These are phyloP conservation scores for Saccharomyces pastorianus DNA, from an alignment of 1,139 yeast genomes.

Conservation along the genomic window DNA sequence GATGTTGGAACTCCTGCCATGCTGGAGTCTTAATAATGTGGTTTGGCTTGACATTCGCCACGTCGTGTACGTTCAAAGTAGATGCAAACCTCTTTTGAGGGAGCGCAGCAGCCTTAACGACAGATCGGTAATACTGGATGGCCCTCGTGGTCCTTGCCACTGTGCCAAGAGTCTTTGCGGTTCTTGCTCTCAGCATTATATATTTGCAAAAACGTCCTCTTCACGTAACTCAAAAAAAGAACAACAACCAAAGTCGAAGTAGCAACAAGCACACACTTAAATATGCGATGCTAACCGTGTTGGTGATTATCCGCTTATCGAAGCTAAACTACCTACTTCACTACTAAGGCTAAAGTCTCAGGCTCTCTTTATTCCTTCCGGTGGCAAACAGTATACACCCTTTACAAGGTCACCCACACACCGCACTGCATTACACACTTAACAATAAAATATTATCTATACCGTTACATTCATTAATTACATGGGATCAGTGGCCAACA, in stretches of 20 bases:
- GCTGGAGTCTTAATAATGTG: background rate
- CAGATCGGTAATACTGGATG: background rate
- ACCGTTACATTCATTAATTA: background rate
- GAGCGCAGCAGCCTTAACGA: background rate
- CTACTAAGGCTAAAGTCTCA: too few species aligned
- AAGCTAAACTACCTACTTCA: background rate
- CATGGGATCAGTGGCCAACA: background rate
- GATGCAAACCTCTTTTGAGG: background rate
- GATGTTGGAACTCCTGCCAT: background rate
- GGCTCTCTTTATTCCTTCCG: background rate
- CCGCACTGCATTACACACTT: background rate
- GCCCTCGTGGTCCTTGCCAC: background rate
- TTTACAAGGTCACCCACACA: background rate
- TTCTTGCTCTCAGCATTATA: background rate
- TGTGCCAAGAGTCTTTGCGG: background rate
- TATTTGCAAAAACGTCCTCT: background rate
- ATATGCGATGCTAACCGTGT: background rate
- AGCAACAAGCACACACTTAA: background rate
- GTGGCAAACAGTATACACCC: constrained; percentile 1
- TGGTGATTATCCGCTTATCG: background rate
- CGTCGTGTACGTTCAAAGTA: background rate
- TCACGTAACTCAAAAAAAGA: background rate
- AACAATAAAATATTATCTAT: background rate
- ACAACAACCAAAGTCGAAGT: background rate
- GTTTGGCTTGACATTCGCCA: background rate